These are phyloP conservation scores for Pisolithus orientalis DNA, from an alignment of 768 basidiomycete genomes.

Conservation along the genomic window DNA sequence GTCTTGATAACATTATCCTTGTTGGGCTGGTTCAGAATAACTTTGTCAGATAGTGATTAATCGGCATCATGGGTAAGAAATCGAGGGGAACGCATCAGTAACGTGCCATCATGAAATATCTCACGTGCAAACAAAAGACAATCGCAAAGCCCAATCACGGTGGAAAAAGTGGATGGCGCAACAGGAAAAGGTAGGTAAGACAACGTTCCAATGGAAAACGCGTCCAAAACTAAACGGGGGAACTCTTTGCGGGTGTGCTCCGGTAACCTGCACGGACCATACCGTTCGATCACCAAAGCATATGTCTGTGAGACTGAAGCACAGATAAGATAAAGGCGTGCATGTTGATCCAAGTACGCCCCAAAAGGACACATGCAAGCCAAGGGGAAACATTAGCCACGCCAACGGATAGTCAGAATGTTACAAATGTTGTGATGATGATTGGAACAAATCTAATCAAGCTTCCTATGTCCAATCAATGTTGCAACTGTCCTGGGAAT, in stretches of 20 bases:
- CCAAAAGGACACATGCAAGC: neutral
- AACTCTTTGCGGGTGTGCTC: no score
- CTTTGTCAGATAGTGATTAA: no score
- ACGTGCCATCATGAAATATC: no score
- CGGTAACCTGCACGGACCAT: no score
- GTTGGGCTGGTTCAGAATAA: constrained; percentile 47
- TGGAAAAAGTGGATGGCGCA: neutral
- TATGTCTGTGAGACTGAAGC: neutral
- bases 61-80: no score
- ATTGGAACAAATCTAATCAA: neutral
- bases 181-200: neutral
- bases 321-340: neutral
- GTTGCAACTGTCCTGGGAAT: neutral
- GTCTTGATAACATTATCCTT: constrained; percentile 66
- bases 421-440: no score
- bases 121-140: no score
- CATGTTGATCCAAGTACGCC: neutral
- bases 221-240: neutral
- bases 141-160: neutral
- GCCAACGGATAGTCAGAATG: no score
- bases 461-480: neutral
- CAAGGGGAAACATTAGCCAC: neutral
- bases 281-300: no score
- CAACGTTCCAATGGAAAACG: neutral
- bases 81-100: no score